phyloP scores from a whole-genome alignment of 2,329 filamentous ascomycete genomes.

The Magnaporthales sp. region DNA sequence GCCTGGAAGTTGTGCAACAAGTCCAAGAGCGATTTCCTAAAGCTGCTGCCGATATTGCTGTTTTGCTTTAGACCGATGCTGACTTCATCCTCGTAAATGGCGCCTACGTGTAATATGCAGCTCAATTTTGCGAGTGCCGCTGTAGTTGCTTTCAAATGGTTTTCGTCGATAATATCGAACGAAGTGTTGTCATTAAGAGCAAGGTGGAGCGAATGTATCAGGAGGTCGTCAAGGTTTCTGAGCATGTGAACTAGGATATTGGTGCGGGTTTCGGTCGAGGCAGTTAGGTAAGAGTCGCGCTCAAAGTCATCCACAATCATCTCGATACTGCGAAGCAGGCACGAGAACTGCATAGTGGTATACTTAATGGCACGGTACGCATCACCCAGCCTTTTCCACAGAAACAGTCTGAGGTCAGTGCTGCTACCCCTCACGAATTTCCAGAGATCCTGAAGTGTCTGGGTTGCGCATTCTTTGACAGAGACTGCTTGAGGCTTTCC shows the following conservation, averaged over 20 bases:
- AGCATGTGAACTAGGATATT: conserved; percentile 64
- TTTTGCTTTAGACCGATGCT: conserved; percentile 59
- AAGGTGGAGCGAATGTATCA: conserved; percentile 62
- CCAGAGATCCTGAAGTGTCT: conserved; percentile 66
- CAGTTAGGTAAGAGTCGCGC: conserved; percentile 53
- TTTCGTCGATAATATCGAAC: conserved; percentile 78
- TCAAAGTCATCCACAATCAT: conserved; percentile 60
- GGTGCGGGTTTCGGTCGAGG: conserved; percentile 55
- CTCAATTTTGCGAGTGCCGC: conserved; percentile 62
- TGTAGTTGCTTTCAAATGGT: conserved; percentile 66
- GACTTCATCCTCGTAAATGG: conserved; percentile 79
- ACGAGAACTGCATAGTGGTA: conserved; percentile 79
- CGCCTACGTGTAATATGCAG: conserved; percentile 68
- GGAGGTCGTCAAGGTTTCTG: conserved; percentile 68
- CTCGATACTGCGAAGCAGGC: conserved; percentile 76
- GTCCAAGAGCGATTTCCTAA: conserved; percentile 29
- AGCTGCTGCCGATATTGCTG: background rate
- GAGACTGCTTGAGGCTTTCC: conserved; percentile 16
- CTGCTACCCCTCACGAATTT: conserved; percentile 77
- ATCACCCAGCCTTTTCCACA: conserved; percentile 86
- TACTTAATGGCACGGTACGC: conserved; percentile 84
- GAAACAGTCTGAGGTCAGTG: conserved; percentile 72
- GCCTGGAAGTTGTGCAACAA: conserved; percentile 83
- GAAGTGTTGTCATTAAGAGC: conserved; percentile 57
- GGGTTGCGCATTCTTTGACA: conserved; percentile 42